Evolutionary conservation across 1,139 yeast species (phyloP).

Genomic region (Diutina rugosa): DNA sequence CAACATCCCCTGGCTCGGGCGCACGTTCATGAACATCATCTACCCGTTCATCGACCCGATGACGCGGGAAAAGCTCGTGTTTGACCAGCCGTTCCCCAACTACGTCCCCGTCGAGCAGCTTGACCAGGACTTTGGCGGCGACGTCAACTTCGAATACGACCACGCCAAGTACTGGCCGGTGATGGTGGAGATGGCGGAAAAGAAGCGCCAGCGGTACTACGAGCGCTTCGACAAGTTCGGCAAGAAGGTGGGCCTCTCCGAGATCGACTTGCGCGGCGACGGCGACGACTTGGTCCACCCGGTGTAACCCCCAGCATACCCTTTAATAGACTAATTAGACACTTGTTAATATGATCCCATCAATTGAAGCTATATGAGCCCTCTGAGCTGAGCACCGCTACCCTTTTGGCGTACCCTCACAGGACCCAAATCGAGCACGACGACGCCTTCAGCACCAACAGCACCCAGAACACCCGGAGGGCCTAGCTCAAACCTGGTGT

Average conservation of each 20-base stretch:
- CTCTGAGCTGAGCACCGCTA: no score
- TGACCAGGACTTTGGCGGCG: constrained; percentile 76
- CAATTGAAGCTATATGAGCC: no score
- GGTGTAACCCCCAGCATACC: constrained; percentile 3
- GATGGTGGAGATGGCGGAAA: constrained; percentile 43
- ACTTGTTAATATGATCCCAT: background rate
- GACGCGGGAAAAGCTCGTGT: constrained; percentile 83
- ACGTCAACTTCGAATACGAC: constrained; percentile 66
- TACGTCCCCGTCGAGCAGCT: constrained; percentile 75
- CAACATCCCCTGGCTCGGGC: constrained; percentile 86
- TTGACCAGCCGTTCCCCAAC: constrained; percentile 74
- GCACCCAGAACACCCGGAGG: no score
- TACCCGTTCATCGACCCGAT: constrained; percentile 93
- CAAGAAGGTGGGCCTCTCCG: constrained; percentile 65
- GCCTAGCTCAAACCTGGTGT: no score
- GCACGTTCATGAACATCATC: constrained; percentile 79
- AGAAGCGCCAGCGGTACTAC: constrained; percentile 42
- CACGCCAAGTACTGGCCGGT: constrained; percentile 77
- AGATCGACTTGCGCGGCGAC: constrained; percentile 60
- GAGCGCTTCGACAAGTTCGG: constrained; percentile 59
- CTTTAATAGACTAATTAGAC: background rate
- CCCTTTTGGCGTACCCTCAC: no score
- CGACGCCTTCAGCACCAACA: no score
- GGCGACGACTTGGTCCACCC: constrained; percentile 25
- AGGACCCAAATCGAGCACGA: no score